Percentiles rank a stretch among this genome's conserved stretches.
phyloP scores from a whole-genome alignment of 306 rosid species.

The Cicer chorassanicum region DNA sequence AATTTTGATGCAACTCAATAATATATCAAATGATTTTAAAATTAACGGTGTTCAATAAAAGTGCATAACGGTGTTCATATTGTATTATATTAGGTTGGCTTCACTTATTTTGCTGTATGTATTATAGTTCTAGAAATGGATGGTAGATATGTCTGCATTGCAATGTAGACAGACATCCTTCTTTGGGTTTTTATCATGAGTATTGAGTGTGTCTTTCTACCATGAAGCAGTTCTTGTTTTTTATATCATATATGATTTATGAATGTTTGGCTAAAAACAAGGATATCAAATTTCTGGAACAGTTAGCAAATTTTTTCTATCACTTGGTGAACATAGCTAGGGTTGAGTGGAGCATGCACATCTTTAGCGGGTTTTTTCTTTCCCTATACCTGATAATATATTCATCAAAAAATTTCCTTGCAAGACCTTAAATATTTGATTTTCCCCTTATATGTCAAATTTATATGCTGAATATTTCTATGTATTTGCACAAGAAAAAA shows the following conservation, averaged over 20 bases:
- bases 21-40: too few species aligned
- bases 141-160: slow-evolving; percentile 15
- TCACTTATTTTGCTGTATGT: slow-evolving; percentile 16
- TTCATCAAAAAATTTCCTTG: not conserved
- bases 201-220: slow-evolving; percentile 23
- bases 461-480: slow-evolving; percentile 33
- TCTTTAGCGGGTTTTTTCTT: slow-evolving; percentile 9
- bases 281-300: slow-evolving; percentile 34
- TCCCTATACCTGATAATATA: not conserved
- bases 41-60: too few species aligned
- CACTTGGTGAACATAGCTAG: not conserved
- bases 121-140: slow-evolving; percentile 18
- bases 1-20: too few species aligned
- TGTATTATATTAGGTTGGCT: slow-evolving; percentile 15
- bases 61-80: not conserved
- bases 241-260: not conserved
- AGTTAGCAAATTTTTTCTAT: not conserved
- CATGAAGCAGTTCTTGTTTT: not conserved
- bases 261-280: slow-evolving; percentile 14
- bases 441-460: slow-evolving; percentile 1
- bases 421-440: slow-evolving; percentile 17
- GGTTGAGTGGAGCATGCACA: slow-evolving; percentile 1
- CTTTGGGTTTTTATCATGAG: not conserved
- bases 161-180: not conserved
- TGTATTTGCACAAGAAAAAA: slow-evolving; percentile 1